Evolutionary conservation across 129 eudicot genomes (phyloP).

Genomic region (Helianthus tuberosus): DNA sequence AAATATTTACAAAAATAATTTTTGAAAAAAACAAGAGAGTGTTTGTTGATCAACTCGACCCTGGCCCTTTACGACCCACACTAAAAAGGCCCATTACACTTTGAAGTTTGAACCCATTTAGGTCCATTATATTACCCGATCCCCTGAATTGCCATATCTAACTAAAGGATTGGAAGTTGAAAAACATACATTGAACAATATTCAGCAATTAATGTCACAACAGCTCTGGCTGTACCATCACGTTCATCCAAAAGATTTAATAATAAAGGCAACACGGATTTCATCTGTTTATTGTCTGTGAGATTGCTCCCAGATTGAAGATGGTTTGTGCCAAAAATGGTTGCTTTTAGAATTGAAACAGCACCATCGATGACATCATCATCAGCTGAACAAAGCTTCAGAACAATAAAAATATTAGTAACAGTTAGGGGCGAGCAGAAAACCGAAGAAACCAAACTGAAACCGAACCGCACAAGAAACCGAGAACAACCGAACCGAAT

Average conservation of each 20-base stretch:
- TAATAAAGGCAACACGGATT: slow-evolving; percentile 53
- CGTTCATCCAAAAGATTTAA: slow-evolving; percentile 73
- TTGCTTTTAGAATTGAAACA: slow-evolving; percentile 63
- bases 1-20: background rate
- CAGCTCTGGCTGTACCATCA: slow-evolving; percentile 81
- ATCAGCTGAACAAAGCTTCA: slow-evolving; percentile 67
- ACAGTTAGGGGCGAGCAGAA: background rate
- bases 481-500: too few relatives aligned
- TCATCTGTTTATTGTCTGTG: slow-evolving; percentile 55
- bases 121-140: background rate
- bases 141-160: slow-evolving; percentile 2
- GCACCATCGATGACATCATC: slow-evolving; percentile 74
- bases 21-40: background rate
- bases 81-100: background rate
- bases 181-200: slow-evolving; percentile 65
- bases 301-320: slow-evolving; percentile 42
- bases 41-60: background rate
- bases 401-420: slow-evolving; percentile 31
- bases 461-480: too few relatives aligned
- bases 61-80: background rate
- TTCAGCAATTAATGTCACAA: slow-evolving; percentile 72
- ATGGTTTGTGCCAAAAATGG: slow-evolving; percentile 55
- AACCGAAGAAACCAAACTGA: too few relatives aligned
- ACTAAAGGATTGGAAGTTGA: slow-evolving; percentile 7
- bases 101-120: background rate